Evolutionary conservation across 2,329 filamentous ascomycete species (phyloP), one percentile per base, ranked within the genome.

Genomic region (Drechslera avenae): DNA sequence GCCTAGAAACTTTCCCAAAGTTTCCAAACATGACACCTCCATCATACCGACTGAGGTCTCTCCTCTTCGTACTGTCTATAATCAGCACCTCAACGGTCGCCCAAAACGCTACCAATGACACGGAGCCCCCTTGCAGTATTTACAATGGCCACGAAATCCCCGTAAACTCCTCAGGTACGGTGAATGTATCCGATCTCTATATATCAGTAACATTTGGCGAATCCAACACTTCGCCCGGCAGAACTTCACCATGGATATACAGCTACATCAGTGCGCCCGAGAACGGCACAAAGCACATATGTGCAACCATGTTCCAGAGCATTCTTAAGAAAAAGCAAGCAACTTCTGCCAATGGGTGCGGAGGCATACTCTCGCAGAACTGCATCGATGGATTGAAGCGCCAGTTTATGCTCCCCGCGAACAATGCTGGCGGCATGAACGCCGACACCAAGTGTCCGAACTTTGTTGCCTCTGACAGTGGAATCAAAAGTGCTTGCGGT

Each of bases 191-290:
- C 23, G 40, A 49, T 6, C 4, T 26, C 7, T 32, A 43, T 14
- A 12, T 40, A 12, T 49, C 46, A 8, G 14, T 39, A 4, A 49
- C 40, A 14, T 31, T 44, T 6, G 33, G 40, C 26, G 39, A 49
- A 10, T 32, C 1, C 14, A 5, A 32, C 7, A 18, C 4, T 18
- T 12, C 26, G 7, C 14, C 18, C 4, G 31, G 19, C 17, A 28
- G 4, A 9, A 10, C 2, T 12, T 10, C 9, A 10, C 31, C 21
- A 1, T 23, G 12, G 19, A 1, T 9, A 5, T 21, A 13, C 26
- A 28, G 16, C 7, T 39, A 39, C 34, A 17, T 46, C 0, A 46
- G 26, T n/a, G 23, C 34, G 3, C 34, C 34, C 3, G 3, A 21
- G 9, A 12, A 12, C 4, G 39, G 34, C 3, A 16, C 16, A 1